A percentile compares a stretch with the other conserved stretches of the same genome.
Evolutionary conservation across 2,329 filamentous ascomycete genomes (phyloP).

Genomic region (Septoria petroselini): DNA sequence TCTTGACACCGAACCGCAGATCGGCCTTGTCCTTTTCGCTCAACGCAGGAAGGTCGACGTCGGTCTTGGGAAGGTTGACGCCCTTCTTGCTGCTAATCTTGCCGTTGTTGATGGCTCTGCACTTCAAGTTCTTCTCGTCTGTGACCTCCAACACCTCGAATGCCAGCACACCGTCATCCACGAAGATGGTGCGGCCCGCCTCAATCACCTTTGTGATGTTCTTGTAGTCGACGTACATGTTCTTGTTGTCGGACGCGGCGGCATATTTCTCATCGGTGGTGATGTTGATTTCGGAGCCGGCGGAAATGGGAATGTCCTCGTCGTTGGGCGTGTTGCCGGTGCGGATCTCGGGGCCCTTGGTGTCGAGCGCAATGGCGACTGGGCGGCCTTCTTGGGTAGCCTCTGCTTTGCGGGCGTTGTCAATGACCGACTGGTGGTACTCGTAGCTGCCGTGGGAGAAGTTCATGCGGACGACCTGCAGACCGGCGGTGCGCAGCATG

Average conservation of each 20-base stretch:
- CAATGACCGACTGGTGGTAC: conserved; percentile 98
- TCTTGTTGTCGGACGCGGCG: conserved; percentile 77
- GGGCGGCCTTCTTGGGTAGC: conserved; percentile 73
- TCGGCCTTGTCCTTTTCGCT: conserved; percentile 98
- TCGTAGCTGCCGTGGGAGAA: conserved; percentile 92
- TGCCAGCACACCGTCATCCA: conserved; percentile 95
- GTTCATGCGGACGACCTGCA: conserved; percentile 99
- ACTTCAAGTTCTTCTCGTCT: conserved; percentile 84
- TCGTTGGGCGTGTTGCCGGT: conserved; percentile 71
- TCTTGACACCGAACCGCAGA: conserved; percentile 93
- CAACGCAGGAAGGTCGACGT: conserved; percentile 94
- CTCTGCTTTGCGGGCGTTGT: conserved; percentile 88
- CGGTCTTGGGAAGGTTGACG: conserved; percentile 97
- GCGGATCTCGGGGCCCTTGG: conserved; percentile 83
- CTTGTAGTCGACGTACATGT: conserved; percentile 99
- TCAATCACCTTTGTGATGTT: conserved; percentile 99
- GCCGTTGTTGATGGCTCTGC: conserved; percentile 90
- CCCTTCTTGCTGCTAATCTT: conserved; percentile 99
- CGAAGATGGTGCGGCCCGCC: conserved; percentile 89
- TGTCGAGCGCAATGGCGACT: conserved; percentile 88
- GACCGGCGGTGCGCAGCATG: conserved; percentile 76
- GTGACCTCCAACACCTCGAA: conserved; percentile 88
- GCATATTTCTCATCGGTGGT: conserved; percentile 94
- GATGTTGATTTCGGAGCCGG: conserved; percentile 84
- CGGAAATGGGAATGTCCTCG: conserved; percentile 74